phyloP scores from a whole-genome alignment of 2,329 filamentous ascomycete genomes.

The Neodidymelliopsis sp. region DNA sequence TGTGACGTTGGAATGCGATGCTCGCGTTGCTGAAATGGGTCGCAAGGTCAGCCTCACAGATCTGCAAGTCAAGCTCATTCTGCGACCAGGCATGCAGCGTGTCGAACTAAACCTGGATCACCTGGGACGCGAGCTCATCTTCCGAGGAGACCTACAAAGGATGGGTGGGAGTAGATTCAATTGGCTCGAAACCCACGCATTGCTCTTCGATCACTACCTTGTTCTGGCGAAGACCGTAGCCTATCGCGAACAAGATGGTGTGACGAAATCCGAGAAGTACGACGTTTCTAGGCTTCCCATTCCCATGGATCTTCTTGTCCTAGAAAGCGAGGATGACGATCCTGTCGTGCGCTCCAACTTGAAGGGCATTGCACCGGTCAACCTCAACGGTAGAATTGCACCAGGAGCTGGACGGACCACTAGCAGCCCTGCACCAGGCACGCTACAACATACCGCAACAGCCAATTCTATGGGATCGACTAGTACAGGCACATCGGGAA shows the following conservation, averaged over 20 bases:
- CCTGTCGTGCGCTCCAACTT: slow-evolving; percentile 80
- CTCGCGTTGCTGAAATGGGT: slow-evolving; percentile 88
- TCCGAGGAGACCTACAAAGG: slow-evolving; percentile 86
- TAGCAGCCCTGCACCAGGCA: slow-evolving; percentile 53
- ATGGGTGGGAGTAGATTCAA: slow-evolving; percentile 88
- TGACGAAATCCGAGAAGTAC: slow-evolving; percentile 80
- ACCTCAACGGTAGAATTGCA: slow-evolving; percentile 46
- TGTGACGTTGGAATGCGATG: slow-evolving; percentile 89
- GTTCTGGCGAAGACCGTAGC: slow-evolving; percentile 84
- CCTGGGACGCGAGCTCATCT: slow-evolving; percentile 88
- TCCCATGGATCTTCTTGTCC: slow-evolving; percentile 91
- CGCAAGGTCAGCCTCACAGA: slow-evolving; percentile 91
- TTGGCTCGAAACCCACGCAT: slow-evolving; percentile 91
- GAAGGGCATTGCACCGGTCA: slow-evolving; percentile 71
- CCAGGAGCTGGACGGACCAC: slow-evolving; percentile 60
- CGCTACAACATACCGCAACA: slow-evolving; percentile 73
- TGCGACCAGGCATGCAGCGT: slow-evolving; percentile 84
- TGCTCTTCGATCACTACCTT: slow-evolving; percentile 96
- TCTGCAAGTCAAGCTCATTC: slow-evolving; percentile 79
- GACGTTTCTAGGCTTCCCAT: slow-evolving; percentile 96
- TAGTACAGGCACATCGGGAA: slow-evolving; percentile 60
- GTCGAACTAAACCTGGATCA: slow-evolving; percentile 91
- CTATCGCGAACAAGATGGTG: slow-evolving; percentile 70
- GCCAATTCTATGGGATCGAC: slow-evolving; percentile 63
- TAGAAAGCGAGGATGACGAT: slow-evolving; percentile 93